Base-by-base conservation (phyloP, 306 rosid species). In the Sicyos baderoa region DNA sequence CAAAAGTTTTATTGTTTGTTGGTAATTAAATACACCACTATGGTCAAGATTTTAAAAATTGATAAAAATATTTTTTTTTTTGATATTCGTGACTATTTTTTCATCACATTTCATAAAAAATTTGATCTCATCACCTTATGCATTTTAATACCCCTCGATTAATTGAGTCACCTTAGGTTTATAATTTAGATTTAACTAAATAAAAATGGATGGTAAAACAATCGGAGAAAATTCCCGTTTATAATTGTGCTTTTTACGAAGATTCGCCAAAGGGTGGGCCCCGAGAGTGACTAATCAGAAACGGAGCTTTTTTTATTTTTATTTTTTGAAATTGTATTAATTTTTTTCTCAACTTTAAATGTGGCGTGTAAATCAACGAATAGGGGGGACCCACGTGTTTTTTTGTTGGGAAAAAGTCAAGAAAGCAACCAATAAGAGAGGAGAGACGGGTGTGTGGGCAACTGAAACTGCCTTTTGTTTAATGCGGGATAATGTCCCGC, bases 401-500 rank as follows among this genome's bases (percentile, higher is more conserved):
- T 58, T 47, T 14, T 47, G 6, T 4, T 12, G n/a, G 3, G 11
- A 10, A 25, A 72, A 84, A 75, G 92, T 90, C 97, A 90, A 90
- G 75, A 73, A 81, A 76, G 78, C n/a, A 72, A 11, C 97, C 86
- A 90, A 90, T 88, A 21, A 52, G 18, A 71, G 57, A 65, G 62
- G 86, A 82, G 84, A 76, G 87, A 54, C 10, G 77, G 76, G 70
- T 76, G 79, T 37, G 51, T 70, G 69, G 88, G 81, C 81, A 88
- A 88, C 68, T 61, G 4, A 61, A 61, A 35, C 87, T 4, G 51
- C 74, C 77, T 77, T 81, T 82, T 79, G 77, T 83, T 83, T 84
- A 84, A 81, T 82, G 82, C 84, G 82, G 72, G 77, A 79, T 81
- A 81, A 83, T 89, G 88, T 75, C 86, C 77, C 75, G 76, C 82